phyloP scores from a whole-genome alignment of 805 yeast genomes.

The Candida ovalis region DNA sequence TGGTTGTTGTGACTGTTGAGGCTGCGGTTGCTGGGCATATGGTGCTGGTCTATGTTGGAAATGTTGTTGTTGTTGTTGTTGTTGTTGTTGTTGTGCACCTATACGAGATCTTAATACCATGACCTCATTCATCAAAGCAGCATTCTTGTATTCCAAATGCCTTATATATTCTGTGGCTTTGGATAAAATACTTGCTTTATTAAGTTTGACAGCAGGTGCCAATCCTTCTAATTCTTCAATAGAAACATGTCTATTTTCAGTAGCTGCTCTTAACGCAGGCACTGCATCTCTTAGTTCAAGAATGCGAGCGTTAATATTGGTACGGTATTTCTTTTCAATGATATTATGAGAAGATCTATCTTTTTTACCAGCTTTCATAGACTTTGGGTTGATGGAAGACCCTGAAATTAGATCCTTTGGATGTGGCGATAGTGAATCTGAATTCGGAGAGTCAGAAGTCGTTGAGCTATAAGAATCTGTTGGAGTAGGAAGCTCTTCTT shows the following conservation, averaged over 20 bases:
- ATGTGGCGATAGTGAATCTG: conserved; percentile 3
- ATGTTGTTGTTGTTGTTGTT: conserved; percentile 4
- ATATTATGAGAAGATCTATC: conserved; percentile 69
- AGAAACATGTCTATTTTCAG: conserved; percentile 31
- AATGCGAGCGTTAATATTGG: conserved; percentile 71
- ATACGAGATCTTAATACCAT: conserved; percentile 37
- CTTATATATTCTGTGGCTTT: conserved; percentile 79
- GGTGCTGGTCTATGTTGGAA: background rate
- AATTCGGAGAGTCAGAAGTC: conserved; percentile 12
- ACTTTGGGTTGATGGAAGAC: conserved; percentile 12
- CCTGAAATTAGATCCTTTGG: conserved; percentile 3
- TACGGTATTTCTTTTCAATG: conserved; percentile 77
- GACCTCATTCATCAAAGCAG: conserved; percentile 47
- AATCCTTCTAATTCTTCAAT: conserved; percentile 65
- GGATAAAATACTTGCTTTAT: conserved; percentile 72
- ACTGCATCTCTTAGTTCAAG: conserved; percentile 69
- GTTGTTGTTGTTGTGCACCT: conserved; percentile 5
- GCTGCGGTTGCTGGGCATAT: background rate
- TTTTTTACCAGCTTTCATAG: conserved; percentile 40
- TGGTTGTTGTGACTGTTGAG: conserved; percentile 11
- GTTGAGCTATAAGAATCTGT: conserved; percentile 10
- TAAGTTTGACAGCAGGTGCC: conserved; percentile 69
- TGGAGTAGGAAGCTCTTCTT: conserved; percentile 10
- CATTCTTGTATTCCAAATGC: conserved; percentile 63
- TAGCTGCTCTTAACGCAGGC: conserved; percentile 66